phyloP scores from a whole-genome alignment of 768 basidiomycete species.

The Epithele typhae region DNA sequence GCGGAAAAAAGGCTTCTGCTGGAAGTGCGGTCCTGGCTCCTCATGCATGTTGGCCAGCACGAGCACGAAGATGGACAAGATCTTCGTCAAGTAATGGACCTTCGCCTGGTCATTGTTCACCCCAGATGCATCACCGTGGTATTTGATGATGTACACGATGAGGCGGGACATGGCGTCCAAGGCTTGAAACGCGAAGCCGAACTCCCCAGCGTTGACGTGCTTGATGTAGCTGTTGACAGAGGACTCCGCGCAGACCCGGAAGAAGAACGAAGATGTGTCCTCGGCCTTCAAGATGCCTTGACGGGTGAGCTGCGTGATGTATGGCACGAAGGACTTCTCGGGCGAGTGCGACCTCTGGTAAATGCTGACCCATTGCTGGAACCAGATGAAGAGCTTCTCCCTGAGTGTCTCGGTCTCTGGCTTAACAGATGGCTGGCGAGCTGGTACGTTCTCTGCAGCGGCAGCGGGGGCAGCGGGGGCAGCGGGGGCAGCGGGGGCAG shows the following conservation, averaged over 20 bases:
- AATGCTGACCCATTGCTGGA: conserved; percentile 94
- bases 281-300: conserved; percentile 96
- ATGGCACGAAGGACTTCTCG: conserved; percentile 93
- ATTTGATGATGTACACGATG: conserved; percentile 98
- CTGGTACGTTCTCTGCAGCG: conserved; percentile 29
- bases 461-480: no score
- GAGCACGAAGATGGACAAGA: conserved; percentile 93
- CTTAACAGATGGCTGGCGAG: conserved; percentile 49
- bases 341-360: conserved; percentile 88
- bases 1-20: conserved; percentile 96
- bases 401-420: conserved; percentile 72
- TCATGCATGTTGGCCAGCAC: conserved; percentile 94
- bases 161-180: conserved; percentile 94
- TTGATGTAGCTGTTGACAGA: conserved; percentile 87
- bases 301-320: conserved; percentile 95
- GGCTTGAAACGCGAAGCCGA: conserved; percentile 80
- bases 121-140: conserved; percentile 93
- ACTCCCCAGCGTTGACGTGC: conserved; percentile 66
- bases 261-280: conserved; percentile 96
- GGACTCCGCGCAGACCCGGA: conserved; percentile 94
- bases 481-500: no score
- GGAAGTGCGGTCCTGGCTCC: conserved; percentile 86
- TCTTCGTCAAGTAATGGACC: conserved; percentile 95
- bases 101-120: conserved; percentile 93
- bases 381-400: conserved; percentile 73